Conservation (phyloP, 306 rosid genomes). For the Ceratonia siliqua region DNA sequence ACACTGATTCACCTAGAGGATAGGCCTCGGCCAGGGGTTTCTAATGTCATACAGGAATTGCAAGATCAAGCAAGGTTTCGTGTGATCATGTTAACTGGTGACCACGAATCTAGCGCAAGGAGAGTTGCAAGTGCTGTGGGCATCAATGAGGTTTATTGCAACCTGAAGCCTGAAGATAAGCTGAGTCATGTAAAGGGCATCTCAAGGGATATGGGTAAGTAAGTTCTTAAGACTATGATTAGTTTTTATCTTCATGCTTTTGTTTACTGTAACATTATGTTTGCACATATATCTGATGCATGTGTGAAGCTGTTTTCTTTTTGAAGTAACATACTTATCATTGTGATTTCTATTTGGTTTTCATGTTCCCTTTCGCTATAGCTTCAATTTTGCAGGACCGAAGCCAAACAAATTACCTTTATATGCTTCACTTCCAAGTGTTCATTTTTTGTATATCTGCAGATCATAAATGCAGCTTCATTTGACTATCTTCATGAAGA, state of each 20-base stretch:
- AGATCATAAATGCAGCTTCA: not conserved
- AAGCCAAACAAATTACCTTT: not conserved
- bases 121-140: constrained; percentile 92
- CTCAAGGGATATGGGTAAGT: constrained; percentile 90
- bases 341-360: constrained; percentile 3
- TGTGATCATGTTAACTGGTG: constrained; percentile 97
- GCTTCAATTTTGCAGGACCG: constrained; percentile 12
- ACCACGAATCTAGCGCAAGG: constrained; percentile 83
- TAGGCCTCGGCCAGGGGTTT: constrained; percentile 85
- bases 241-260: not conserved
- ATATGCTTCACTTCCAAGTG: not conserved
- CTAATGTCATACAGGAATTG: constrained; percentile 72
- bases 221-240: constrained; percentile 30
- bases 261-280: not conserved
- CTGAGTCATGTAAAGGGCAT: constrained; percentile 81
- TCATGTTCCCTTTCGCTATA: not conserved
- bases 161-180: constrained; percentile 97
- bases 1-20: constrained; percentile 96
- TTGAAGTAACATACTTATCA: not conserved
- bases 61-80: constrained; percentile 69
- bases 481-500: not conserved
- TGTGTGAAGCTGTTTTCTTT: constrained; percentile 10
- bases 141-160: constrained; percentile 77
- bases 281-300: constrained; percentile 22
- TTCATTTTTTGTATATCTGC: not conserved